Base-by-base conservation (phyloP, 345 rosid species). In the Nasturtium officinale region DNA sequence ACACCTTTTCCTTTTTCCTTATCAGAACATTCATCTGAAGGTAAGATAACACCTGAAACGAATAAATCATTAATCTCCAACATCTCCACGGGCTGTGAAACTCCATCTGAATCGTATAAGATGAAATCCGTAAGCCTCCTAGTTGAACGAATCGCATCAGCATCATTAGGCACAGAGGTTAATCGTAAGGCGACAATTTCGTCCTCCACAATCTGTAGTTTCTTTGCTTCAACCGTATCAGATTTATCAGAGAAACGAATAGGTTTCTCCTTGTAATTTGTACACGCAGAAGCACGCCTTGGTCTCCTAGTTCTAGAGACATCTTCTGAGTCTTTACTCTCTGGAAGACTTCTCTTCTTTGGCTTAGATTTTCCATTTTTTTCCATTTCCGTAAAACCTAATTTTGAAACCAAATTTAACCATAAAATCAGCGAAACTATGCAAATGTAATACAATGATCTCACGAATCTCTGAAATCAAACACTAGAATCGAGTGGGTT, bases 1-100 rank as follows among this genome's bases (percentile, higher is more conserved):
- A 87, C 79, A 33, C 86, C 81, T 38, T 70, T 80, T 6, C 65
- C 80, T 65, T 77, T 86, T 33, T 77, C 81, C 38, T 70, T 61
- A 5, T 77, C 84, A 29, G 79, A 51, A 13, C 57, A 56, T 67
- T 72, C 86, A 21, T 82, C 84, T 2, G 72, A 68, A 10, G 88
- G 87, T 53, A 85, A 79, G 51, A 86, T 76, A 21, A 80, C 54
- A 56, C 96, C 89, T 0, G 86, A 45, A 17, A 90, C 82, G 57
- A 77, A 90, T 7, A 87, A 35, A 21, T 87, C 86, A 29, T 10
- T 42, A 13, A 85, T 53, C 71, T 85, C 90, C 77, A 85, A 30
- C 89, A 86, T 82, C 81, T 86, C 92, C 62, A 84, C 18, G 2
- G 82, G 77, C 51, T 75, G 84, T 12, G 67, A 35, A n/a, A 9